Base-by-base conservation (phyloP, 257 asterid genomes). In the Ballota nigra region DNA sequence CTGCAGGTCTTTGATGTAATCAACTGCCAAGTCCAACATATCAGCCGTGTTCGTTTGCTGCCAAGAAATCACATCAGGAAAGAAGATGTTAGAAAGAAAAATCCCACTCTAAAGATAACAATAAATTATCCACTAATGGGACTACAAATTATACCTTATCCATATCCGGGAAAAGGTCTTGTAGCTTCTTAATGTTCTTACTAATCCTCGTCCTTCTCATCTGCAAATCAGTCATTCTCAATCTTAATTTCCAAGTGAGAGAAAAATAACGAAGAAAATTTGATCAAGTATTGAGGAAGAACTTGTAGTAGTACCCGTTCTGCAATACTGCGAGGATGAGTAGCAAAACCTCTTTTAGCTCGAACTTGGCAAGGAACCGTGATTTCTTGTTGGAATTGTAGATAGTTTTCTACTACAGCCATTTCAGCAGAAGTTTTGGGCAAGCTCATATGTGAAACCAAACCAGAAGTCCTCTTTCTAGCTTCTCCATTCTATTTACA, bases 321-420 rank as follows among this genome's bases (percentile, higher is more conserved):
- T 1, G 97, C 97, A 58, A 94, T 91, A 72, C 98, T 94, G 69
- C 98, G 77, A 0, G 98, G 97, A 73, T 94, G 98, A 19, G 97
- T 94, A 59, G 98, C 98, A 0, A 78, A 91, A 6, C 98, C 98
- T 79, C 98, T 67, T 75, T 91, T 94, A 22, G 98, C 98, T 36
- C 98, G 88, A 28, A 87, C 71, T 81, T 89, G 94, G 69, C 96
- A 87, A 51, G 94, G 97, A 63, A 83, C 79, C 0, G 86, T 66
- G 8, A 45, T 70, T 68, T 87, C 96, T 38, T 76, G 96, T 74
- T 82, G 88, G 73, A 91, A 91, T 29, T 94, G 92, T 23, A 94
- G 77, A 68, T 79, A 84, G 51, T 87, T 91, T 36, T 91, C 96
- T 1, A 78, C 72, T 1, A 73, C 82, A 58, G 86, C 90, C 84